Base-by-base conservation (phyloP, 495 filamentous ascomycete genomes). In the Elasticomyces elasticus region DNA sequence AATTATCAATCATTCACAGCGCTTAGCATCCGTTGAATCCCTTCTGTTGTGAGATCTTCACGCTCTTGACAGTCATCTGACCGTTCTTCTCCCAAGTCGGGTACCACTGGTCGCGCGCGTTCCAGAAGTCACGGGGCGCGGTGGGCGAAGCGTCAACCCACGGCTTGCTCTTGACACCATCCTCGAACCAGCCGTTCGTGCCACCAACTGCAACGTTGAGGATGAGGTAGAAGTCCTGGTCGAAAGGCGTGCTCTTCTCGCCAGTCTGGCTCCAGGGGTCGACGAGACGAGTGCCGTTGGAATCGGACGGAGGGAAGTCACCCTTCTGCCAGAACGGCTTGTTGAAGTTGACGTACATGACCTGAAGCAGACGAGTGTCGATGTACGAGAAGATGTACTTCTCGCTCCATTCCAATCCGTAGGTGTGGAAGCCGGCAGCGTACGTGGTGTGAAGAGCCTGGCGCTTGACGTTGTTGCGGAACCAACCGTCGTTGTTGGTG, bases 341-440 rank as follows among this genome's bases (percentile, higher is more conserved):
- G 64, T 85, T 71, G 62, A 92, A 94, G 68, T 84, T 81, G 50
- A 76, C 81, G 71, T 87, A 94, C 33, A 89, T 72, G 22, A 92
- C 83, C 65, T 89, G 85, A 17, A 89, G 72, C 25, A 91, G 76
- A 19, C 83, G 81, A 23, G 79, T 84, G 72, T 94, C 80, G 68
- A 94, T 76, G 67, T 88, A 94, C 30, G 86, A 88, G 68, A 89
- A 91, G 40, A 94, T 72, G 67, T 94, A 92, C 64, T 90, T 89
- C 49, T 89, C 79, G 52, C 79, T 85, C 87, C 87, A 94, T 66
- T 94, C 87, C 11, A 94, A 60, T 13, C 87, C 87, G 58, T 80
- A 94, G 0, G 78, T 86, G 67, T 94, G 83, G 71, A 72, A 85
- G 44, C 67, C 74, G 2, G 68, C 62, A n/a, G 79, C 64, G 66